Evolutionary conservation across 495 filamentous ascomycete genomes (phyloP).

Genomic region (Evansstolkia leycettana): DNA sequence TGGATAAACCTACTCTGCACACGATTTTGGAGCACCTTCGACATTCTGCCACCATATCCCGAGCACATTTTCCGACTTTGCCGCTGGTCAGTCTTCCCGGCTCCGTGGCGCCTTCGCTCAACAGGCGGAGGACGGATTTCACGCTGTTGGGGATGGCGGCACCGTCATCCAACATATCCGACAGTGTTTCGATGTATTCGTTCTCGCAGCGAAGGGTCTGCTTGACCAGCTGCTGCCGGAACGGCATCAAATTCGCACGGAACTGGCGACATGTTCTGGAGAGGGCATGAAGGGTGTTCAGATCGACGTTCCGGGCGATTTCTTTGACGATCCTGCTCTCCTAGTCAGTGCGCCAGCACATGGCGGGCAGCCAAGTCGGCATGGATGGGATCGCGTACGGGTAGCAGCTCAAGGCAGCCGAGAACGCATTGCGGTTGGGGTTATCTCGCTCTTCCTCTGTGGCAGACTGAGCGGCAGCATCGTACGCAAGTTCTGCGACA

Average conservation of each 20-base stretch:
- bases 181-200: conserved; percentile 40
- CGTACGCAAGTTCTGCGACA: too few species aligned
- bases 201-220: conserved; percentile 69
- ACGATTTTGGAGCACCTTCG: conserved; percentile 62
- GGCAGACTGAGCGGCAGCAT: neutral
- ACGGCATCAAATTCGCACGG: conserved; percentile 60
- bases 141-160: conserved; percentile 22
- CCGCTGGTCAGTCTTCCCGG: conserved; percentile 40
- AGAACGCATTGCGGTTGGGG: conserved; percentile 59
- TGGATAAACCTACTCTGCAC: conserved; percentile 65
- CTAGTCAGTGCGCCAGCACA: conserved; percentile 10
- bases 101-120: conserved; percentile 19
- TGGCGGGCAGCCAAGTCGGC: neutral
- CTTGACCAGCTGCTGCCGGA: conserved; percentile 54
- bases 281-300: conserved; percentile 72
- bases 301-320: conserved; percentile 62
- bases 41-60: conserved; percentile 76
- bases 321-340: conserved; percentile 55
- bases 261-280: conserved; percentile 72
- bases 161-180: conserved; percentile 23
- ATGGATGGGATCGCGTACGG: conserved; percentile 44
- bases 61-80: conserved; percentile 62
- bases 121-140: conserved; percentile 22
- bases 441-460: conserved; percentile 25
- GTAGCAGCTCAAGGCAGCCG: conserved; percentile 75